phyloP scores from a whole-genome alignment of 306 rosid species.

The Inga leiocalycina region DNA sequence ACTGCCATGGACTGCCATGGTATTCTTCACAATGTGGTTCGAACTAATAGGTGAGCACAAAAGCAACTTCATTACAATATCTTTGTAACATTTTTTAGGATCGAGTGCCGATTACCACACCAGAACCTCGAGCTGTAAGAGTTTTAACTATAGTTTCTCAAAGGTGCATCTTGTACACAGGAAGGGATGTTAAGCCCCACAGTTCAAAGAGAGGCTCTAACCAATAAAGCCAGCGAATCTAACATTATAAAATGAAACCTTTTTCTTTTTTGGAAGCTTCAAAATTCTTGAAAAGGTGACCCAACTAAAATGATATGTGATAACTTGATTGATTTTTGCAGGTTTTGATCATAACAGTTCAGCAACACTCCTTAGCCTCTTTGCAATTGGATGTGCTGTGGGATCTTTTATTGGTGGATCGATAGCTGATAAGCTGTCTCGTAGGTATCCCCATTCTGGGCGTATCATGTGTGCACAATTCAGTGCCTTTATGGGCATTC shows the following conservation, averaged over 20 bases:
- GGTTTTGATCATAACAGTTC: slow-evolving; percentile 88
- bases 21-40: slow-evolving; percentile 99
- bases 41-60: slow-evolving; percentile 77
- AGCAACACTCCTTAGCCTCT: slow-evolving; percentile 79
- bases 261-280: neutral
- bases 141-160: neutral
- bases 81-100: neutral
- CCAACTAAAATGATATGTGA: neutral
- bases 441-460: slow-evolving; percentile 75
- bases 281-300: neutral
- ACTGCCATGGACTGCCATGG: slow-evolving; percentile 99
- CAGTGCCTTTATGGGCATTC: slow-evolving; percentile 95
- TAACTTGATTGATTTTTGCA: slow-evolving; percentile 36
- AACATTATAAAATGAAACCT: neutral
- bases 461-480: slow-evolving; percentile 94
- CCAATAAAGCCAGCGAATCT: neutral
- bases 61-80: slow-evolving; percentile 10
- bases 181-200: no score
- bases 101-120: neutral
- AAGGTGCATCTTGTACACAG: neutral
- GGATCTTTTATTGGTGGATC: slow-evolving; percentile 85
- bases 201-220: no score
- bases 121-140: neutral
- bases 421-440: slow-evolving; percentile 72
- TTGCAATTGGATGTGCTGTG: slow-evolving; percentile 84